phyloP scores from a whole-genome alignment of 2,329 filamentous ascomycete species.

The Ophiostoma piceae region DNA sequence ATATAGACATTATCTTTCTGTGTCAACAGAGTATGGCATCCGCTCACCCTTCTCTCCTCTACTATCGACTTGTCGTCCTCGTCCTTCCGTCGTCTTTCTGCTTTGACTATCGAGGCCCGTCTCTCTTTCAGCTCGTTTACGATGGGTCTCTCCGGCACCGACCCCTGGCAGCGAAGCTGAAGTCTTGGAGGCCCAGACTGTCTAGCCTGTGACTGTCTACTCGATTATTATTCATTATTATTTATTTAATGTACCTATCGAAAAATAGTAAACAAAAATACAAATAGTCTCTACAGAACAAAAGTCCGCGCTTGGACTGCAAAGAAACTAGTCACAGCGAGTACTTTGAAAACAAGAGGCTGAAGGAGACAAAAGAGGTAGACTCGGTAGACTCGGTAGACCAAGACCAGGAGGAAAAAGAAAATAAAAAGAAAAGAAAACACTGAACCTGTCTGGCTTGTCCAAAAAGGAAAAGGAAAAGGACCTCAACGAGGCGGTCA shows the following conservation, averaged over 20 bases:
- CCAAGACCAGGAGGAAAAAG: too few species aligned
- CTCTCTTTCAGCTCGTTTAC: slow-evolving; percentile 6
- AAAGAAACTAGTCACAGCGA: not conserved
- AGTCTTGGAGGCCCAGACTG: not conserved
- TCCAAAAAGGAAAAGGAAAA: not conserved
- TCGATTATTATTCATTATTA: not conserved
- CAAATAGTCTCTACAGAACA: slow-evolving; percentile 4
- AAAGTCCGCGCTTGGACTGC: slow-evolving; percentile 7
- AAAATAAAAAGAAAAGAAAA: not conserved
- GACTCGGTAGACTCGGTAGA: not conserved
- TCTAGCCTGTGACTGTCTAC: not conserved
- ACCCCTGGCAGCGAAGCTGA: not conserved
- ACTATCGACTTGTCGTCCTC: not conserved
- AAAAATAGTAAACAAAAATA: not conserved
- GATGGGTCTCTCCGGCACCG: not conserved
- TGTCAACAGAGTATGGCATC: not conserved
- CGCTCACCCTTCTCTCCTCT: not conserved
- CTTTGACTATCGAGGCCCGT: not conserved
- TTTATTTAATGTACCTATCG: not conserved
- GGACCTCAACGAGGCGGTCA: not conserved
- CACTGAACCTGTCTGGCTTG: not conserved
- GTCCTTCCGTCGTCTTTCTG: not conserved
- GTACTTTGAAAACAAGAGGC: not conserved
- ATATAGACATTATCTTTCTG: not conserved
- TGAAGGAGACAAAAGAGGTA: not conserved